These are phyloP conservation scores for Onygenales sp. DNA, from an alignment of 2,329 filamentous ascomycete species.

Conservation along the genomic window DNA sequence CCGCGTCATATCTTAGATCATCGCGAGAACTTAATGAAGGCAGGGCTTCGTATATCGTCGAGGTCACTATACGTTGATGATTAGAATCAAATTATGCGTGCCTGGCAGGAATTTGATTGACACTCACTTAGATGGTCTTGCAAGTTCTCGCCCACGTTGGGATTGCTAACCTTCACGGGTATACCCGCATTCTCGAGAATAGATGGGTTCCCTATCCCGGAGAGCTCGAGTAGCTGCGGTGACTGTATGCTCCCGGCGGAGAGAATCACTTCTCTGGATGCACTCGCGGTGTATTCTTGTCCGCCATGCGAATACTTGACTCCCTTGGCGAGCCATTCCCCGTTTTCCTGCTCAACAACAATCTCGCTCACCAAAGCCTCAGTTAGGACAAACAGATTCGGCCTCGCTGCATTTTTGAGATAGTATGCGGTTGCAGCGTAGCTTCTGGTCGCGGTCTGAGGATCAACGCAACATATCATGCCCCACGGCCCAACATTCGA, in stretches of 20 bases:
- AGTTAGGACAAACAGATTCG: slow-evolving; percentile 41
- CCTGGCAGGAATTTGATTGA: slow-evolving; percentile 13
- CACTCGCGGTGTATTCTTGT: slow-evolving; percentile 24
- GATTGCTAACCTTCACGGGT: slow-evolving; percentile 34
- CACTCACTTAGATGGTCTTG: slow-evolving; percentile 35
- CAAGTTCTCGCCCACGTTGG: slow-evolving; percentile 41
- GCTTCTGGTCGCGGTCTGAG: slow-evolving; percentile 24
- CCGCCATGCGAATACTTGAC: slow-evolving; percentile 33
- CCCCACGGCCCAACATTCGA: slow-evolving; percentile 34
- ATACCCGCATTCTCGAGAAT: slow-evolving; percentile 36
- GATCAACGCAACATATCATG: slow-evolving; percentile 18
- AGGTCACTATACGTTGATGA: slow-evolving; percentile 15
- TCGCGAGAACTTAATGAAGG: neutral
- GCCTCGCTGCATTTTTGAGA: slow-evolving; percentile 24
- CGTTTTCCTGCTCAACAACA: slow-evolving; percentile 25
- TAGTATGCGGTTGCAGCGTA: slow-evolving; percentile 37
- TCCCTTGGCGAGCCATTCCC: slow-evolving; percentile 28
- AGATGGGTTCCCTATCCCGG: slow-evolving; percentile 45
- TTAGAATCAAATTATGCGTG: slow-evolving; percentile 16
- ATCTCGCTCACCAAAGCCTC: slow-evolving; percentile 40
- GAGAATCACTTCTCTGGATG: slow-evolving; percentile 45
- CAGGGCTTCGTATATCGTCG: neutral
- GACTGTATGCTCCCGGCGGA: slow-evolving; percentile 49
- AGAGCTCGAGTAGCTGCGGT: slow-evolving; percentile 52
- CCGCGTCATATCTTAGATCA: neutral